Evolutionary conservation across 2,329 filamentous ascomycete species (phyloP), one percentile per base, ranked within the genome.

Genomic region (Nigrospora sphaerica): DNA sequence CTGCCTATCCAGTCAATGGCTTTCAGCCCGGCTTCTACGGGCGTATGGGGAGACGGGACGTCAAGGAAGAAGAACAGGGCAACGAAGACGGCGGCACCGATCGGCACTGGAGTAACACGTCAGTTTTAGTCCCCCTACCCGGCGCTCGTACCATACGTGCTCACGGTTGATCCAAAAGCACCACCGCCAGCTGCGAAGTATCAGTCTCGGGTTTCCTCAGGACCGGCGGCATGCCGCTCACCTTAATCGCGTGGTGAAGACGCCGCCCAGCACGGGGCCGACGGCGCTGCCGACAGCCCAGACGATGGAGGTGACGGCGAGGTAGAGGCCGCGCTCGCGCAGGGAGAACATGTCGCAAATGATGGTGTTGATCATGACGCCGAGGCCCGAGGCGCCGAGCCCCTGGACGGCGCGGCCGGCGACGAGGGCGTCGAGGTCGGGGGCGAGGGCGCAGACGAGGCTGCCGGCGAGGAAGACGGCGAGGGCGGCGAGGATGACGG

Each of bases 261-360:
- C 75, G 16, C 77, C 78, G 6, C 80, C 74, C 33, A 75, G 64
- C 19, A 77, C 68, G 0, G 84, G 85, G 0, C 85, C 85, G n/a
- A 86, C 64, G 0, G 77, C 77, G 33, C 74, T 77, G 3, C 84
- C 82, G 17, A 85, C 60, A 2, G 81, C 81, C 85, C 85, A 82
- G 0, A 86, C 77, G 43, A 82, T 72, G 5, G 81, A 81, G 46
- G 85, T 77, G 40, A 87, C 64, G 54, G 36, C 63, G 44, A 19
- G 62, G 62, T 19, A 69, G 61, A 23, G 70, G 49, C 51, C 70
- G 66, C 1, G 65, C 68, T 35, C 69, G 54, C 13, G 70, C 39
- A 43, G 49, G 44, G 52, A 54, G 6, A 23, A 34, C 14, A 36
- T 32, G 32, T 73, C 70, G 35, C 80, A 73, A 58, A 44, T 43